Evolutionary conservation across 768 basidiomycete species (phyloP).

Genomic region (Suillus ampliporus): DNA sequence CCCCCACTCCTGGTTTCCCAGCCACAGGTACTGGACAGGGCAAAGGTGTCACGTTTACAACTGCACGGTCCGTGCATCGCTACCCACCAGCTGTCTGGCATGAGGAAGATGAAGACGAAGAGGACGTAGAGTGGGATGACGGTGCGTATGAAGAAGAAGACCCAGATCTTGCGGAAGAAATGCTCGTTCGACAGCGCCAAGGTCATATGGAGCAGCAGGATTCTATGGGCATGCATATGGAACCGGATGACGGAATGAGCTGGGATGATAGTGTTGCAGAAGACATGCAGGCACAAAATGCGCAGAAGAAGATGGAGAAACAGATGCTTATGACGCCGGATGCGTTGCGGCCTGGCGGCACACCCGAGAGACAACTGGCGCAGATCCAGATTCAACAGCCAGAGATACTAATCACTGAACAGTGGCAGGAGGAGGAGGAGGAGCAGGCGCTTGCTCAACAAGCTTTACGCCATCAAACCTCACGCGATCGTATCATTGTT

Average conservation of each 20-base stretch:
- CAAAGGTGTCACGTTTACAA: slow-evolving; percentile 74
- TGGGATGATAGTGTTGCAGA: slow-evolving; percentile 81
- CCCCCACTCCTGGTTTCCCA: slow-evolving; percentile 46
- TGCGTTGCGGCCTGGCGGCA: slow-evolving; percentile 40
- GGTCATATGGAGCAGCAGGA: slow-evolving; percentile 39
- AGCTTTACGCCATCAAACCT: slow-evolving; percentile 47
- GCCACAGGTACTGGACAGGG: slow-evolving; percentile 28
- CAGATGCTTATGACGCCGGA: slow-evolving; percentile 37
- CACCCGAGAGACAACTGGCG: slow-evolving; percentile 36
- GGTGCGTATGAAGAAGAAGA: slow-evolving; percentile 77
- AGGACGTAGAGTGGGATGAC: slow-evolving; percentile 61
- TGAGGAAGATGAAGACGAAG: slow-evolving; percentile 71
- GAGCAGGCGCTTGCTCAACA: slow-evolving; percentile 35
- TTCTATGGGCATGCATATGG: slow-evolving; percentile 51
- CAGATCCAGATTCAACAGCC: slow-evolving; percentile 34
- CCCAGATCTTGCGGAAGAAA: slow-evolving; percentile 60
- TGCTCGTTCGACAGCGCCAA: slow-evolving; percentile 48
- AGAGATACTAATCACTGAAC: slow-evolving; percentile 35
- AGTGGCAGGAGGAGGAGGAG: slow-evolving; percentile 43
- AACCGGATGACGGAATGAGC: slow-evolving; percentile 83
- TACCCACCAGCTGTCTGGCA: slow-evolving; percentile 87
- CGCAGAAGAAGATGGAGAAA: slow-evolving; percentile 30
- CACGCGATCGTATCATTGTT: slow-evolving; percentile 52
- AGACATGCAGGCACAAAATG: slow-evolving; percentile 47
- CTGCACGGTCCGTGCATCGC: slow-evolving; percentile 67